Conservation (phyloP, 371 early-diverging fungal genomes). For the Saksenaea vasiformis region DNA sequence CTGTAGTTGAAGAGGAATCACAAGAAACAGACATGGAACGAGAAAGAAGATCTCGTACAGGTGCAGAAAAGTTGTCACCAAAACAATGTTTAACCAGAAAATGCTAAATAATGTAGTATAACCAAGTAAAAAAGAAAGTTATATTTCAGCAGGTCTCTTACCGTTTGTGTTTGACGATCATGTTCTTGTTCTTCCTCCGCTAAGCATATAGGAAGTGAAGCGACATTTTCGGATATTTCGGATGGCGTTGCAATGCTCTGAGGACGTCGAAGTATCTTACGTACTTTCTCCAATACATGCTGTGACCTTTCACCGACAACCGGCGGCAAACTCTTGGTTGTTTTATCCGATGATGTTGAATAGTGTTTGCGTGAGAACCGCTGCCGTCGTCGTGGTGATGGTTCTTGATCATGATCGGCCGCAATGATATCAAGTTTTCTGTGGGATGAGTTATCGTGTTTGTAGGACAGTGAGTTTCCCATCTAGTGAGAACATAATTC, state of each 20-base stretch:
- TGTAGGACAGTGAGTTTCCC: constrained; percentile 16
- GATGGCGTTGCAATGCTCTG: neutral
- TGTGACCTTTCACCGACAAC: neutral
- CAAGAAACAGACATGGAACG: constrained; percentile 4
- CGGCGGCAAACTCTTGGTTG: neutral
- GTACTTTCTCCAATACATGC: neutral
- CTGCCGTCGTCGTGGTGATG: neutral
- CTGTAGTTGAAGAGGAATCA: neutral
- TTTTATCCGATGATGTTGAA: neutral
- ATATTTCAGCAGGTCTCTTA: constrained; percentile 9
- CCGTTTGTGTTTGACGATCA: constrained; percentile 38
- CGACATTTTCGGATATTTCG: neutral
- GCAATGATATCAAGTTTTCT: neutral
- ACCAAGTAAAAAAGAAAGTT: no score
- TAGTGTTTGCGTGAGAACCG: neutral
- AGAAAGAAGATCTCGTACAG: constrained; percentile 37
- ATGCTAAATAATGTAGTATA: constrained; percentile 27
- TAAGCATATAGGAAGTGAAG: neutral
- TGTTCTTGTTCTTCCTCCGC: constrained; percentile 34
- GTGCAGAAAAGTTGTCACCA: constrained; percentile 40
- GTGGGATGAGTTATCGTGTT: neutral
- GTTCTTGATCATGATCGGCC: neutral
- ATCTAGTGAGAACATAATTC: constrained; percentile 11
- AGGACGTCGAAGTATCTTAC: neutral
- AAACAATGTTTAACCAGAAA: constrained; percentile 42